phyloP scores from a whole-genome alignment of 2,329 filamentous ascomycete genomes.

The Alternaria sp. region DNA sequence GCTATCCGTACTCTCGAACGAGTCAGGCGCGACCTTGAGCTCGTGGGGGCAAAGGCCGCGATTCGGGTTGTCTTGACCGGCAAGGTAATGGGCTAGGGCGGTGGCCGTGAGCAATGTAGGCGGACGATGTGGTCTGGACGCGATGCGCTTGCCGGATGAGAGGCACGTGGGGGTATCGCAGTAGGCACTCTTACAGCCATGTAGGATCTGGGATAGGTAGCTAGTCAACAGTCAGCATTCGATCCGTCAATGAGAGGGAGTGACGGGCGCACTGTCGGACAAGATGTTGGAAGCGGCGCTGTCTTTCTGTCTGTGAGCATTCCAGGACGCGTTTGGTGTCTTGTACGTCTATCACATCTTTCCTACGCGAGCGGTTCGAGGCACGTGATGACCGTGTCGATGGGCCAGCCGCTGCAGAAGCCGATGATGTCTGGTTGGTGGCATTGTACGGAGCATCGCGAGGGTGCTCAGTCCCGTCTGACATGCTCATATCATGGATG shows the following conservation, averaged over 20 bases:
- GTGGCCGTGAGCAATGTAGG: constrained; percentile 84
- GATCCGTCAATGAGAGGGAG: constrained; percentile 6
- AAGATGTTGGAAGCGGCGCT: constrained; percentile 40
- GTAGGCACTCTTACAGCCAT: constrained; percentile 72
- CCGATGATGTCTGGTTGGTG: background rate
- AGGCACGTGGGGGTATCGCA: constrained; percentile 83
- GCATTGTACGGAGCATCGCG: constrained; percentile 4
- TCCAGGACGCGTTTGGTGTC: constrained; percentile 39
- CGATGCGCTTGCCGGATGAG: constrained; percentile 73
- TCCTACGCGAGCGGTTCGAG: background rate
- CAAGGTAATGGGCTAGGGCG: constrained; percentile 79
- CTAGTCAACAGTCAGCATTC: constrained; percentile 52
- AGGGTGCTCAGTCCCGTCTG: constrained; percentile 11
- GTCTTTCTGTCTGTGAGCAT: constrained; percentile 34
- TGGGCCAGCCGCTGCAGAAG: background rate
- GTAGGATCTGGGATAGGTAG: constrained; percentile 80
- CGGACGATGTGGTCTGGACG: constrained; percentile 72
- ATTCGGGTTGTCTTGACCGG: constrained; percentile 79
- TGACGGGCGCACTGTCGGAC: constrained; percentile 35
- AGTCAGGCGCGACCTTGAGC: constrained; percentile 41
- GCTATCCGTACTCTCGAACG: constrained; percentile 29
- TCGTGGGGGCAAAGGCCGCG: constrained; percentile 67
- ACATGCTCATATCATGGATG: constrained; percentile 35
- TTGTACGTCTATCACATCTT: constrained; percentile 28
- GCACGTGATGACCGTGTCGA: constrained; percentile 1